A percentile compares a stretch with the other conserved stretches of the same genome.
Evolutionary conservation across 371 early-diverging fungal species (phyloP).

Genomic region (Mucor sp.): DNA sequence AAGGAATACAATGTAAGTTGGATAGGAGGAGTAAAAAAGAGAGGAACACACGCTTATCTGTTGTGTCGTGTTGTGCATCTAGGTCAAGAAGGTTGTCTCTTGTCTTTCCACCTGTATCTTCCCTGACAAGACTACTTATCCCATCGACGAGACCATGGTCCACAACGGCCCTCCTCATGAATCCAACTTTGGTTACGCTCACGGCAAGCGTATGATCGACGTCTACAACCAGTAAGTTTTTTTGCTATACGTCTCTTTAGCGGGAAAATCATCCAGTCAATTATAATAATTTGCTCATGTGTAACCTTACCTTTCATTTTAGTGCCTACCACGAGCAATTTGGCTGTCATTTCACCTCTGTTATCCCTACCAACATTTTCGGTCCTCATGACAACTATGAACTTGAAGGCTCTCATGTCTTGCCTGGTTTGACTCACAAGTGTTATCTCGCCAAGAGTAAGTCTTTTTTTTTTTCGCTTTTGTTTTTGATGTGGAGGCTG

Average conservation of each 20-base stretch:
- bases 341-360: conserved; percentile 83
- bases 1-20: conserved; percentile 63
- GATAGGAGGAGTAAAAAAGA: not conserved
- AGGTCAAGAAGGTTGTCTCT: conserved; percentile 85
- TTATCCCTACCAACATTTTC: conserved; percentile 88
- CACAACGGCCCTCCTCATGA: conserved; percentile 87
- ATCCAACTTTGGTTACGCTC: conserved; percentile 89
- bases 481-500: not conserved
- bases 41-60: not conserved
- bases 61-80: not conserved
- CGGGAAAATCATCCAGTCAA: not conserved
- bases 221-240: conserved; percentile 75
- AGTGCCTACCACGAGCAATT: conserved; percentile 83
- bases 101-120: conserved; percentile 90
- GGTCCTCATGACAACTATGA: conserved; percentile 86
- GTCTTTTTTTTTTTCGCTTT: conserved; percentile 12
- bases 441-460: conserved; percentile 79
- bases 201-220: conserved; percentile 89
- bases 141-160: conserved; percentile 89
- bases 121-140: conserved; percentile 86
- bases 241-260: not conserved
- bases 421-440: conserved; percentile 87
- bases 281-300: conserved; percentile 2
- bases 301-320: not conserved
- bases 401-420: conserved; percentile 84